phyloP scores from a whole-genome alignment of 2,329 filamentous ascomycete genomes.

The Paecilomyces variotii region DNA sequence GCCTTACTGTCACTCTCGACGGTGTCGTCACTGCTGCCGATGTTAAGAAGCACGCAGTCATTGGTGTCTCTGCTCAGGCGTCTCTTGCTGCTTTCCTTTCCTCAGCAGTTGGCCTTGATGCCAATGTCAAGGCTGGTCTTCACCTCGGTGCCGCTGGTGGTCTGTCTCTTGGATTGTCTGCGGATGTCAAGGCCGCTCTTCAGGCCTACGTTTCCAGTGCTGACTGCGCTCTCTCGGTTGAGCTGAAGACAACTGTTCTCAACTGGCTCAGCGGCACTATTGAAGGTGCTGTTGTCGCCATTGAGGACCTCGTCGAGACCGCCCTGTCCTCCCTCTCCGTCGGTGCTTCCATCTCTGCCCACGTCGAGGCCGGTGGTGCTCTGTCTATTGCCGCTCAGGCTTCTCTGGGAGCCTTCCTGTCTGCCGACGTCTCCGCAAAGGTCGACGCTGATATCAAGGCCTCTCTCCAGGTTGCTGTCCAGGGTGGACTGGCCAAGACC shows the following conservation, averaged over 20 bases:
- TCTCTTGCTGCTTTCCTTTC: conserved; percentile 22
- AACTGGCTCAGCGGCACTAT: conserved; percentile 25
- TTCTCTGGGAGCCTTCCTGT: conserved; percentile 26
- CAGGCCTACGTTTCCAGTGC: conserved; percentile 20
- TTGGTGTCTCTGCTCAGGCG: conserved; percentile 19
- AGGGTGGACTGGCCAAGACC: conserved; percentile 19
- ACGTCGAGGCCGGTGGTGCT: conserved; percentile 21
- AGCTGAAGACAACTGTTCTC: conserved; percentile 22
- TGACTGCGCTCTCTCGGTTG: conserved; percentile 19
- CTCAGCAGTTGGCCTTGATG: conserved; percentile 15
- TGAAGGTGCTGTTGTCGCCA: conserved; percentile 18
- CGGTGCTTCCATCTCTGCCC: conserved; percentile 22
- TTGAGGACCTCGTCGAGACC: conserved; percentile 18
- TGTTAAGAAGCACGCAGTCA: conserved; percentile 10
- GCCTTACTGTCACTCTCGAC: conserved; percentile 27
- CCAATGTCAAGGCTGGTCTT: conserved; percentile 24
- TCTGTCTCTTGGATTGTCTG: conserved; percentile 19
- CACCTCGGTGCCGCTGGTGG: conserved; percentile 26
- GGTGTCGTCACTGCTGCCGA: conserved; percentile 25
- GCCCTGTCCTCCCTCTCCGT: conserved; percentile 25
- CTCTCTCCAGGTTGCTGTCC: conserved; percentile 20
- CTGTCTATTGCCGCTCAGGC: conserved; percentile 21
- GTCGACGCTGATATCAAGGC: conserved; percentile 21
- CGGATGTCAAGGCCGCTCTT: conserved; percentile 25
- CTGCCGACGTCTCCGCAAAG: conserved; percentile 14